phyloP scores from a whole-genome alignment of 2,329 filamentous ascomycete species.

The Diaporthe destruens region DNA sequence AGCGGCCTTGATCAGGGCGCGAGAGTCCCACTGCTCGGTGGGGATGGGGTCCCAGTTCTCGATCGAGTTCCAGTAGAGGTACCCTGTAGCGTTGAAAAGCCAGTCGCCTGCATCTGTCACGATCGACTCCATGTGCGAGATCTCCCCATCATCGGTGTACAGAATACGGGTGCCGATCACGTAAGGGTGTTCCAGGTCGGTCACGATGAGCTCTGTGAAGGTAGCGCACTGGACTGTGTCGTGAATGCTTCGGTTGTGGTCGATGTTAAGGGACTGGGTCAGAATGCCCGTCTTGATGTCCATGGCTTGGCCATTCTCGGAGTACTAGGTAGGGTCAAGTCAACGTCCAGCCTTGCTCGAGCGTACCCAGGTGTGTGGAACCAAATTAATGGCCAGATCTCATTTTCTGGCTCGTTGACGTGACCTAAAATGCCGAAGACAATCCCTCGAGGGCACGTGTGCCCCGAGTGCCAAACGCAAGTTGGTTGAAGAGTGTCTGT shows the following conservation, averaged over 20 bases:
- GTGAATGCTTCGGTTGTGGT: constrained; percentile 46
- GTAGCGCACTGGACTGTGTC: constrained; percentile 48
- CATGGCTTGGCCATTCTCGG: constrained; percentile 43
- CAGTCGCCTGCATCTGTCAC: constrained; percentile 53
- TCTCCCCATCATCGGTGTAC: constrained; percentile 43
- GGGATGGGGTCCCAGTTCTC: constrained; percentile 52
- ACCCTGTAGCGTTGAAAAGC: constrained; percentile 54
- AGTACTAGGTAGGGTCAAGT: constrained; percentile 30
- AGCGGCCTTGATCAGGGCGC: constrained; percentile 50
- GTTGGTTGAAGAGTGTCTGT: rapidly evolving
- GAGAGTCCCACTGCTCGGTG: constrained; percentile 48
- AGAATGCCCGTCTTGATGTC: constrained; percentile 44
- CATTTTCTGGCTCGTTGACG: neutral
- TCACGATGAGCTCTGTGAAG: constrained; percentile 47
- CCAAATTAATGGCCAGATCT: no score
- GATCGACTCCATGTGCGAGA: constrained; percentile 48
- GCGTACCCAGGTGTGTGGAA: no score
- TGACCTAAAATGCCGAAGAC: neutral
- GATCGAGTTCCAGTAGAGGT: constrained; percentile 49
- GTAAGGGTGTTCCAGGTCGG: constrained; percentile 42
- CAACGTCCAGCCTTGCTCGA: neutral
- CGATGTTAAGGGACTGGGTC: constrained; percentile 44
- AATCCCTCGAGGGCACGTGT: rapidly evolving
- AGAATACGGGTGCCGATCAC: constrained; percentile 50
- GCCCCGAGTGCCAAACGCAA: neutral